phyloP scores from a whole-genome alignment of 805 yeast genomes.

The Wickerhamiella shivajii region DNA sequence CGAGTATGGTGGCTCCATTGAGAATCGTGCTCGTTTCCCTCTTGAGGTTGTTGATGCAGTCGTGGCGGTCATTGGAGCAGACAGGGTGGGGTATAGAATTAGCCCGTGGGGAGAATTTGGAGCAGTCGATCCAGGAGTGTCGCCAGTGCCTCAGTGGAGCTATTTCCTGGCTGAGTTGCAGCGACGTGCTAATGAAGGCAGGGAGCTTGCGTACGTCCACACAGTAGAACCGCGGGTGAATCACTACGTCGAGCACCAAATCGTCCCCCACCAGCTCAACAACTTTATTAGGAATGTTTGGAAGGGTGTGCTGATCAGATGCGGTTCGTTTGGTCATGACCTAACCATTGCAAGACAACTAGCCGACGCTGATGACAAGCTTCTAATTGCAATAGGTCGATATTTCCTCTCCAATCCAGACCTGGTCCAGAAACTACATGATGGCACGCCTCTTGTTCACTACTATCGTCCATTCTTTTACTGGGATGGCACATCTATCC shows the following conservation, averaged over 20 bases:
- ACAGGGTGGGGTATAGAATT: conserved; percentile 25
- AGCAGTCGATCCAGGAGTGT: conserved; percentile 20
- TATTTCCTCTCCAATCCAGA: conserved; percentile 43
- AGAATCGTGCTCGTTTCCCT: conserved; percentile 38
- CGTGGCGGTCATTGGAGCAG: conserved; percentile 25
- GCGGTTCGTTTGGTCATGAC: conserved; percentile 15
- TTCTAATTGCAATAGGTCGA: conserved; percentile 33
- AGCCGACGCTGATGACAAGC: conserved; percentile 18
- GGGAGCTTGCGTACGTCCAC: conserved; percentile 30
- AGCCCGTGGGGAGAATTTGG: conserved; percentile 27
- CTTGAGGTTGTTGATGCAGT: conserved; percentile 35
- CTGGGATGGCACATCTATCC: conserved; percentile 13
- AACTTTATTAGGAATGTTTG: conserved; percentile 14
- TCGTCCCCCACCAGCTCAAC: conserved; percentile 8
- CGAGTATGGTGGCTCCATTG: conserved; percentile 48
- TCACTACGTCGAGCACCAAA: conserved; percentile 6
- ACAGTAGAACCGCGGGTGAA: conserved; percentile 34
- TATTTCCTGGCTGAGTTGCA: conserved; percentile 31
- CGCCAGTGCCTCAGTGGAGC: conserved; percentile 29
- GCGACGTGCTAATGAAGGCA: conserved; percentile 26
- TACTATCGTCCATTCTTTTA: conserved; percentile 40
- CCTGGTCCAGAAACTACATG: conserved; percentile 30
- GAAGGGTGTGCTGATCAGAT: conserved; percentile 15
- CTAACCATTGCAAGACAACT: not conserved
- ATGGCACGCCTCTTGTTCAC: conserved; percentile 28